These are phyloP conservation scores for Peniophora sp. DNA, from an alignment of 1,284 basidiomycete genomes.

Conservation along the genomic window DNA sequence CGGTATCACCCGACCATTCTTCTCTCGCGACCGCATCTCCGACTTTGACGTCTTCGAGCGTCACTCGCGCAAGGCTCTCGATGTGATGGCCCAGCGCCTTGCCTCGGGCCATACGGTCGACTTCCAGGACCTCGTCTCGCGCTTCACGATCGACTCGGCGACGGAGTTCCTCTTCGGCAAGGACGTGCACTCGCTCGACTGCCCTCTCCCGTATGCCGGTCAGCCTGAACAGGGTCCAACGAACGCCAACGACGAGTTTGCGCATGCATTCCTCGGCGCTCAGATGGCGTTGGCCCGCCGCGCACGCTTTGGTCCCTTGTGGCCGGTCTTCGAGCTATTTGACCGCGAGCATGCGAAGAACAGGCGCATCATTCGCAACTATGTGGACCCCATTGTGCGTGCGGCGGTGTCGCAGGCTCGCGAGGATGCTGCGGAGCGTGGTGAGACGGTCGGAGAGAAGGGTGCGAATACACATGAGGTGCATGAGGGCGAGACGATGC, in stretches of 20 bases:
- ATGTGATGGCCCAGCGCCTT: constrained; percentile 13
- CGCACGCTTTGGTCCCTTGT: constrained; percentile 19
- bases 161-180: constrained; percentile 33
- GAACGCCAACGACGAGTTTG: constrained; percentile 23
- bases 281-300: constrained; percentile 26
- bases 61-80: constrained; percentile 12
- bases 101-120: constrained; percentile 13
- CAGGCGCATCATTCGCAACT: constrained; percentile 31
- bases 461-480: constrained; percentile 11
- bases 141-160: constrained; percentile 32
- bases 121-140: constrained; percentile 25
- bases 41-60: constrained; percentile 17
- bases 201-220: constrained; percentile 20
- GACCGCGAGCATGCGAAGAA: constrained; percentile 24
- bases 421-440: constrained; percentile 4
- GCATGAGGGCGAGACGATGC: constrained; percentile 22
- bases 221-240: neutral
- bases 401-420: constrained; percentile 25
- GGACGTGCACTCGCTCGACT: constrained; percentile 25
- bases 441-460: constrained; percentile 9
- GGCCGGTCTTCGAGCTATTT: constrained; percentile 26
- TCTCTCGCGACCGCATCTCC: constrained; percentile 15
- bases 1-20: constrained; percentile 22
- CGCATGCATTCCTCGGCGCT: constrained; percentile 28
- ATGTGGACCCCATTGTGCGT: constrained; percentile 35